Percentiles rank a stretch among this genome's conserved stretches.
These are phyloP conservation scores for Ceratocystiopsis sp. DNA, from an alignment of 2,329 filamentous ascomycete species.

Conservation along the genomic window DNA sequence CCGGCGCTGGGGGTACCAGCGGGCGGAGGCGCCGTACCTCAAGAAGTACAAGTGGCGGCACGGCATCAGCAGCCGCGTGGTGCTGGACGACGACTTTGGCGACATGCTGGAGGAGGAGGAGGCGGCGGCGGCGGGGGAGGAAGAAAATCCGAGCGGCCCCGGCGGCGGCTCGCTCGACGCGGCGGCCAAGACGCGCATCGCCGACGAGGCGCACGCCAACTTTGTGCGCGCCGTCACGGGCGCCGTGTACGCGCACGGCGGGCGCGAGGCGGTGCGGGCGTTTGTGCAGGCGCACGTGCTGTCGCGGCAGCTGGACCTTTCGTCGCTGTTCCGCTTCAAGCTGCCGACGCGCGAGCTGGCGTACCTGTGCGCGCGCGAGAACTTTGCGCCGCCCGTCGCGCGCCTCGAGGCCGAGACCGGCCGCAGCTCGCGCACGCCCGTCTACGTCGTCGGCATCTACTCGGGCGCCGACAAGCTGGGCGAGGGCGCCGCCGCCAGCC, in stretches of 20 bases:
- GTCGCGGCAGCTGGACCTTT: conserved; percentile 58
- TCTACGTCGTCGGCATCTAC: conserved; percentile 88
- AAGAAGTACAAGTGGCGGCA: conserved; percentile 41
- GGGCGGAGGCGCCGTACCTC: conserved; percentile 30
- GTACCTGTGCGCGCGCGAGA: conserved; percentile 70
- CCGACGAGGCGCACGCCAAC: conserved; percentile 30
- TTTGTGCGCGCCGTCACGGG: conserved; percentile 77
- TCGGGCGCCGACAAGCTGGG: conserved; percentile 82
- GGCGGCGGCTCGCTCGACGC: conserved; percentile 7
- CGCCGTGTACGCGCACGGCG: conserved; percentile 71
- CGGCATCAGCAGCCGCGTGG: conserved; percentile 58
- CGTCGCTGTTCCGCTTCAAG: conserved; percentile 66
- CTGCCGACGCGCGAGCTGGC: conserved; percentile 71
- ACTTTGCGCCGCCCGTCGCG: conserved; percentile 75
- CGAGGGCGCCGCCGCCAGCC: conserved; percentile 65
- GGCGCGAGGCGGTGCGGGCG: conserved; percentile 56
- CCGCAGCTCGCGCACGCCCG: conserved; percentile 64
- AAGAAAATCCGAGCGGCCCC: too few species aligned
- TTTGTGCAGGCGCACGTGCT: conserved; percentile 80
- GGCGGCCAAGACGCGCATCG: conserved; percentile 12
- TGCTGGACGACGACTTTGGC: conserved; percentile 76
- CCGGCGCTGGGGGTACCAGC: conserved; percentile 33
- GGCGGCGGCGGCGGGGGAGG: conserved; percentile 3
- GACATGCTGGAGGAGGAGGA: conserved; percentile 25
- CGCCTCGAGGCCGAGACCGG: conserved; percentile 84